Conservation (phyloP, 768 basidiomycete genomes). For the Steccherinum ochraceum region DNA sequence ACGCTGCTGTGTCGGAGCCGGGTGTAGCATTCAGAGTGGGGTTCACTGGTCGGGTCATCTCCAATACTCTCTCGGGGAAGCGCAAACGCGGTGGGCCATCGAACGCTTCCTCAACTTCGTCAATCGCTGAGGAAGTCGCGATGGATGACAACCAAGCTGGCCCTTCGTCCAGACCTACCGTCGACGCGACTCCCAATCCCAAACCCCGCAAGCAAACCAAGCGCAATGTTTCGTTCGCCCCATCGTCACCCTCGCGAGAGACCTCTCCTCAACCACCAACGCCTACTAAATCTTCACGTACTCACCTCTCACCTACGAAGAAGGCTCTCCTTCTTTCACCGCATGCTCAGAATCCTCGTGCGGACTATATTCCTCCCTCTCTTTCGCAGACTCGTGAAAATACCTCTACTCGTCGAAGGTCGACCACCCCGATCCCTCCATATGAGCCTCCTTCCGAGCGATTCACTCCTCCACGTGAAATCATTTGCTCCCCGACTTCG, state of each 20-base stretch:
- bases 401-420: conserved; percentile 28
- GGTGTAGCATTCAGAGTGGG: neutral
- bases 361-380: conserved; percentile 39
- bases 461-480: conserved; percentile 67
- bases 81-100: conserved; percentile 5
- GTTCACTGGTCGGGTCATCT: conserved; percentile 4
- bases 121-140: conserved; percentile 2
- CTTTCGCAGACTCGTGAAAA: conserved; percentile 19
- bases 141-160: conserved; percentile 6
- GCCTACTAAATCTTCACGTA: conserved; percentile 18
- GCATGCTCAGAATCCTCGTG: conserved; percentile 40
- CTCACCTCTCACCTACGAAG: conserved; percentile 20
- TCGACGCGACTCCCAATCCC: conserved; percentile 51
- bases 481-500: conserved; percentile 38
- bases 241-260: conserved; percentile 19
- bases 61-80: conserved; percentile 10
- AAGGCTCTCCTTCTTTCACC: conserved; percentile 31
- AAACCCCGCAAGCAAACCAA: conserved; percentile 48
- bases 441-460: conserved; percentile 64
- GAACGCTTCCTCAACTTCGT: neutral
- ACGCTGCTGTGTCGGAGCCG: too few relatives aligned
- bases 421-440: conserved; percentile 45
- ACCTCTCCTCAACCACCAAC: conserved; percentile 17
- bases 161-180: conserved; percentile 20
- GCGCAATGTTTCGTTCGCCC: conserved; percentile 15